Percentiles rank a stretch among this genome's conserved stretches.
phyloP scores from a whole-genome alignment of 352 stramenopile species.

The Phytophthora macrochlamydospora region DNA sequence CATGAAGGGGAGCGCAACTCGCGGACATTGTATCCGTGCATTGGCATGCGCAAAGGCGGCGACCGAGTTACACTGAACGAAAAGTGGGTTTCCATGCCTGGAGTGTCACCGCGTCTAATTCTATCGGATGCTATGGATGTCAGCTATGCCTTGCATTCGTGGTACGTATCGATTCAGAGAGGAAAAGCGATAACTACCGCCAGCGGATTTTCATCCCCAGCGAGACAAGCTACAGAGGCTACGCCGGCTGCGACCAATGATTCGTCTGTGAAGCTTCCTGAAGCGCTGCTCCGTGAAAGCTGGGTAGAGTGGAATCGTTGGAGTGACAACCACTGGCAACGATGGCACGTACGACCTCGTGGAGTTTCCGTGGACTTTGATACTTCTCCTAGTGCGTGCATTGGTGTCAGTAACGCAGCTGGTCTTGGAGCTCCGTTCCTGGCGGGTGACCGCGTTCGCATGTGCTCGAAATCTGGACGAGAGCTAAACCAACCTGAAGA shows the following conservation, averaged over 20 bases:
- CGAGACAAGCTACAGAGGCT: slow-evolving; percentile 2
- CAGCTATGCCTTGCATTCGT: slow-evolving; percentile 88
- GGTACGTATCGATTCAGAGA: slow-evolving; percentile 65
- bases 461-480: slow-evolving; percentile 93
- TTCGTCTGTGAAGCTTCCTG: slow-evolving; percentile 51
- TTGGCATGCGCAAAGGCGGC: slow-evolving; percentile 94
- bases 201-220: slow-evolving; percentile 5
- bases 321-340: slow-evolving; percentile 82
- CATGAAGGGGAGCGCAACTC: slow-evolving; percentile 85
- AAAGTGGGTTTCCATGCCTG: slow-evolving; percentile 93
- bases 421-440: slow-evolving; percentile 91
- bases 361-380: slow-evolving; percentile 95
- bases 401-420: slow-evolving; percentile 86
- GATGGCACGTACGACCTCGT: slow-evolving; percentile 77
- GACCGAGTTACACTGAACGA: slow-evolving; percentile 96
- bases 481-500: slow-evolving; percentile 97
- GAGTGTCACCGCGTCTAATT: slow-evolving; percentile 70
- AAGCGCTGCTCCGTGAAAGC: slow-evolving; percentile 65
- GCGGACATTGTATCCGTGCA: slow-evolving; percentile 95
- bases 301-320: slow-evolving; percentile 89
- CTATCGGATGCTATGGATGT: slow-evolving; percentile 90
- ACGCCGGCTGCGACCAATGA: slow-evolving; percentile 1
- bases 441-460: slow-evolving; percentile 93
- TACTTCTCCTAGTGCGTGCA: slow-evolving; percentile 89
- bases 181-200: slow-evolving; percentile 22